Base-by-base conservation (phyloP, 2,329 filamentous ascomycete genomes). In the Talaromyces sp. region DNA sequence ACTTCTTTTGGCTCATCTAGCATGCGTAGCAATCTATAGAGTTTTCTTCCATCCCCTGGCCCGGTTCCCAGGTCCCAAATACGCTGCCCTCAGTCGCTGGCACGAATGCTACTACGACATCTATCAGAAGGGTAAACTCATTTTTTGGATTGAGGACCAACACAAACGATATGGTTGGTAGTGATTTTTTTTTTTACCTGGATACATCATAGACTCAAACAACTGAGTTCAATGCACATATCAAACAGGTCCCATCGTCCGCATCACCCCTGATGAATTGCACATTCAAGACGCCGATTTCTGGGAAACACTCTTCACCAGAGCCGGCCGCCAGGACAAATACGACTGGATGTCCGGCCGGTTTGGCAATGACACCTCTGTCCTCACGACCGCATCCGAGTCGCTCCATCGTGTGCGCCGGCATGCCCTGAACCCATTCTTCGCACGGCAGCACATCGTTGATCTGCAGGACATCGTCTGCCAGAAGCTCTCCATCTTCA, bases 261-360 rank as follows among this genome's bases (percentile, higher is more conserved):
- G 41, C 13, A 45, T 57, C 36, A 36, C 35, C 13, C 55, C 55
- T 11, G 35, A 41, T 10, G 55, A 57, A 57, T 22, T 57, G 19
- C 55, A 57, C 17, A 57, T 57, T 21, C 36, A 35, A 11, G 45
- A 57, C 28, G 19, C 25, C 37, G 28, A 43, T 10, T 57, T 41
- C 17, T 57, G 45, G 55, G 55, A 57, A 22, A 43, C 17, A 25
- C 45, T 57, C 4, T 52, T 22, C 36, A 57, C 25, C 28, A 41
- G 37, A 13, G 33, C 41, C 43, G 41, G 45, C 19, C 45, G 37
- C 25, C 28, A 41, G 6, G 55, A 57, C n/a, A 41, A 52, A 51
- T 57, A 57, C 28, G 25, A 7, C n/a, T 57, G 55, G 55, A 52
- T 36, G 55, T n/a, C 55, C 10, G 31, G 17, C 43, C 48, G 51